These are phyloP conservation scores for Talaromyces islandicus DNA, from an alignment of 2,329 filamentous ascomycete species.

Conservation along the genomic window DNA sequence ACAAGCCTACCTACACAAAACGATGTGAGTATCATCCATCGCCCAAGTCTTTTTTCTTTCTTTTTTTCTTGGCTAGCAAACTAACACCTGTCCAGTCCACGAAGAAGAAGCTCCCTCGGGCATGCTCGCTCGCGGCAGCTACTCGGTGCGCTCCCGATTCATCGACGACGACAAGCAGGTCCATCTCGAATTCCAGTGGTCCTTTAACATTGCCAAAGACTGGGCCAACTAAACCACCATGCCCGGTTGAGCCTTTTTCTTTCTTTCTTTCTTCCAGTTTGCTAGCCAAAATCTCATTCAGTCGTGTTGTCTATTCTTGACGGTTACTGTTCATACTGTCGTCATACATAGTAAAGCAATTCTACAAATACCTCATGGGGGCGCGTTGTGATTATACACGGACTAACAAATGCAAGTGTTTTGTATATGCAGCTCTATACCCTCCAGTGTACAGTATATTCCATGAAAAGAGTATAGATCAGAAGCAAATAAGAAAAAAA, in stretches of 20 bases:
- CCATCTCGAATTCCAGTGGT: slow-evolving; percentile 91
- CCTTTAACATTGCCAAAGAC: slow-evolving; percentile 93
- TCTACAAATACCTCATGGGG: not conserved
- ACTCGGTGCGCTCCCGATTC: slow-evolving; percentile 84
- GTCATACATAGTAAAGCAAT: not conserved
- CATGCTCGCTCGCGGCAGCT: slow-evolving; percentile 84
- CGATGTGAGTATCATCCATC: slow-evolving; percentile 64
- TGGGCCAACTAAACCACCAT: slow-evolving; percentile 47
- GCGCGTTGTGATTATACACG: not conserved
- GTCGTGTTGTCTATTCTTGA: not conserved
- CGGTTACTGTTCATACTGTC: not conserved
- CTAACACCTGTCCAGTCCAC: slow-evolving; percentile 63
- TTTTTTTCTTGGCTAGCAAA: not conserved
- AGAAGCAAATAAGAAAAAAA: not conserved
- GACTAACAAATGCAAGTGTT: not conserved
- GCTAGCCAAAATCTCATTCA: not conserved
- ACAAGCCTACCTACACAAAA: slow-evolving; percentile 80
- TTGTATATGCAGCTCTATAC: slow-evolving; percentile 1
- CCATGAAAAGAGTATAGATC: not conserved
- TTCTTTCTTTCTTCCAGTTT: not conserved
- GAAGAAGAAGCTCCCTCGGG: slow-evolving; percentile 88
- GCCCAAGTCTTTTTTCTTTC: too few relatives aligned
- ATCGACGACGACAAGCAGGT: slow-evolving; percentile 90
- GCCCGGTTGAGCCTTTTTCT: not conserved
- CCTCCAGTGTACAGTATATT: not conserved